Evolutionary conservation across 2,329 filamentous ascomycete species (phyloP), one percentile per base, ranked within the genome.

Genomic region (Myrmaecium sp.): DNA sequence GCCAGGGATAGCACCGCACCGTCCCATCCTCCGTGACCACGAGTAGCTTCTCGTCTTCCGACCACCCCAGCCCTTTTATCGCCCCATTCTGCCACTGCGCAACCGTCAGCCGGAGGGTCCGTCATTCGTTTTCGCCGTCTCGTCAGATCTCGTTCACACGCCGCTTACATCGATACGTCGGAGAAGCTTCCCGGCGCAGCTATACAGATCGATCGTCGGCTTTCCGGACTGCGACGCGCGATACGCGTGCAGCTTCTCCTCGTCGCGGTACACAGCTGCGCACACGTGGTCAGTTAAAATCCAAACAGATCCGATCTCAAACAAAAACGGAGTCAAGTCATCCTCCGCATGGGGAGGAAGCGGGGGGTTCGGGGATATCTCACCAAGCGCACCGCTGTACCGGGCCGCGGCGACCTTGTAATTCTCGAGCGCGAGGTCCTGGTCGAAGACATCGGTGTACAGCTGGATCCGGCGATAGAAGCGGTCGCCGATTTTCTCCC

Each of bases 401-500:
- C 83, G 83, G 49, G 89, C 91, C 46, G 84, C 89, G 31, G 76
- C 74, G 44, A 94, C 74, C 43, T 86, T 66, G 58, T 91, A 92
- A 59, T 89, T 91, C 60, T 94, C 84, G 39, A 98, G 69, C 57
- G 98, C 84, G 35, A 94, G 64, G 48, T 93, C 83, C 47, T 79
- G 70, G 54, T 93, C 83, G 52, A 95, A 98, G 37, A 95, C 69
- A 38, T 74, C 78, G 33, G 83, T 84, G 62, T 95, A 98, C 33
- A 93, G 70, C 54, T 86, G 79, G 30, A 80, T 74, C 60, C 92
- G 94, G 51, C 86, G 80, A 60, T 95, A 98, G 64, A 91, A 95
- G 44, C 72, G 76, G 54, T 91, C 79, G 47, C 82, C 89, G 38
- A 95, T 72, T 54, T 71, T 78, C 62, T 93, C 83, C 89, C 89